Conservation (phyloP, 495 filamentous ascomycete species). For the Barbatosphaeria neglecta region DNA sequence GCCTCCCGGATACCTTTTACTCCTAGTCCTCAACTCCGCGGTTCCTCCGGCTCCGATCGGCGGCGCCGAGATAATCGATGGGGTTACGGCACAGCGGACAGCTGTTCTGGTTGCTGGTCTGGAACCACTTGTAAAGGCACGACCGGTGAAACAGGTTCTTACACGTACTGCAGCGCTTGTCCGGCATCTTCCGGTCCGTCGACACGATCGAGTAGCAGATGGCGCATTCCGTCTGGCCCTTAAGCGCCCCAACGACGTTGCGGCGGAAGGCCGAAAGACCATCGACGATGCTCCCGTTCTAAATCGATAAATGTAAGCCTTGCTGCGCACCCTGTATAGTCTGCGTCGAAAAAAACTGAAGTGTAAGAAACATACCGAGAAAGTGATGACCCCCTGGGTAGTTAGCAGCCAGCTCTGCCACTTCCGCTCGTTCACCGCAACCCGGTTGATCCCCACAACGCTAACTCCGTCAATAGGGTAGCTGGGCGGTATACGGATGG, state of each 20-base stretch:
- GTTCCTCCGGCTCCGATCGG: slow-evolving; percentile 9
- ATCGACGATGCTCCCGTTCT: slow-evolving; percentile 73
- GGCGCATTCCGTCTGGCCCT: slow-evolving; percentile 89
- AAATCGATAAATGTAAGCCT: slow-evolving; percentile 2
- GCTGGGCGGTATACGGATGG: slow-evolving; percentile 61
- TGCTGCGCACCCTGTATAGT: too few species aligned
- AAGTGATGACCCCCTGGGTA: slow-evolving; percentile 86
- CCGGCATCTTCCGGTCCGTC: slow-evolving; percentile 74
- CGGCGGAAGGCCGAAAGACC: slow-evolving; percentile 70
- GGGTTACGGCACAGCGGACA: slow-evolving; percentile 84
- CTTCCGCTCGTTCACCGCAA: slow-evolving; percentile 77
- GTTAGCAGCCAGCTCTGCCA: slow-evolving; percentile 78
- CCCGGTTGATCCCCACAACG: slow-evolving; percentile 68
- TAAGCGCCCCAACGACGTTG: slow-evolving; percentile 75
- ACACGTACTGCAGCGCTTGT: slow-evolving; percentile 85
- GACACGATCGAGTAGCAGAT: slow-evolving; percentile 95
- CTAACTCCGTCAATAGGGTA: slow-evolving; percentile 71
- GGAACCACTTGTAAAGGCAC: slow-evolving; percentile 93
- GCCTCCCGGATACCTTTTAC: too few species aligned
- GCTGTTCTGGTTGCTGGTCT: slow-evolving; percentile 75
- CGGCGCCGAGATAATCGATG: slow-evolving; percentile 50
- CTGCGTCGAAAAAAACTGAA: not conserved
- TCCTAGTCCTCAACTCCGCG: not conserved
- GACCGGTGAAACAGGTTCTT: slow-evolving; percentile 84
- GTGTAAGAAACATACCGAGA: slow-evolving; percentile 43